These are phyloP conservation scores for Pseudomonodictys pantanalensis DNA, from an alignment of 495 filamentous ascomycete genomes.

Conservation along the genomic window DNA sequence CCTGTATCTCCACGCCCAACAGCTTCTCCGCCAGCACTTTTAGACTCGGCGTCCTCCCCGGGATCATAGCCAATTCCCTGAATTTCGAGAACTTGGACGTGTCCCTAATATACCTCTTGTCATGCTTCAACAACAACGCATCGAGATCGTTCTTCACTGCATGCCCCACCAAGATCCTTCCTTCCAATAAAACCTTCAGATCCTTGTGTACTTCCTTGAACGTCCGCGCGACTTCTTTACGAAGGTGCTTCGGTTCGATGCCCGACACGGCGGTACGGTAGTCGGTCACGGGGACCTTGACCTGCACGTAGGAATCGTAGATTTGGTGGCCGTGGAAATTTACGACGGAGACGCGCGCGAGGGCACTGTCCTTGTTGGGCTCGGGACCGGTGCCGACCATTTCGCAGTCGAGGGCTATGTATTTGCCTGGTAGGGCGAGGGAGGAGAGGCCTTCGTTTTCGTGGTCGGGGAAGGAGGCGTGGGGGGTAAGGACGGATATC, in stretches of 20 bases:
- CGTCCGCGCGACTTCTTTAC: conserved; percentile 22
- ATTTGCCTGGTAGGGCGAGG: conserved; percentile 68
- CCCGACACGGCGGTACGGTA: conserved; percentile 86
- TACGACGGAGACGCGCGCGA: conserved; percentile 83
- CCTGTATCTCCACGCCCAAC: conserved; percentile 79
- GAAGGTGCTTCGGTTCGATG: conserved; percentile 67
- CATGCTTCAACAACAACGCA: conserved; percentile 71
- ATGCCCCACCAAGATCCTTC: conserved; percentile 79
- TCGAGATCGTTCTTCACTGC: conserved; percentile 83
- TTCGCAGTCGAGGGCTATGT: conserved; percentile 91
- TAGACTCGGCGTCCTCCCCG: conserved; percentile 76
- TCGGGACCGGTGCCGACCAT: conserved; percentile 84
- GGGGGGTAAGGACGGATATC: conserved; percentile 28
- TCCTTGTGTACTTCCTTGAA: conserved; percentile 73
- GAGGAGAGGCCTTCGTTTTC: conserved; percentile 51
- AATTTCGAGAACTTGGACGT: conserved; percentile 76
- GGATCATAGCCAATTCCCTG: conserved; percentile 55
- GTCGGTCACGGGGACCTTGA: conserved; percentile 74
- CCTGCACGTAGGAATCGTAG: conserved; percentile 86
- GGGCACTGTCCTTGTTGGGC: conserved; percentile 59
- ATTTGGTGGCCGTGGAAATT: conserved; percentile 88
- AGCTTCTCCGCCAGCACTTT: conserved; percentile 72
- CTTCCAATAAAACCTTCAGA: conserved; percentile 68
- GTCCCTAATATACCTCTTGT: conserved; percentile 74
- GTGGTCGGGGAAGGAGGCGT: conserved; percentile 15